Evolutionary conservation across 306 rosid genomes (phyloP), one percentile per base, ranked within the genome.

Genomic region (barrel medic (Medicago truncatula)): DNA sequence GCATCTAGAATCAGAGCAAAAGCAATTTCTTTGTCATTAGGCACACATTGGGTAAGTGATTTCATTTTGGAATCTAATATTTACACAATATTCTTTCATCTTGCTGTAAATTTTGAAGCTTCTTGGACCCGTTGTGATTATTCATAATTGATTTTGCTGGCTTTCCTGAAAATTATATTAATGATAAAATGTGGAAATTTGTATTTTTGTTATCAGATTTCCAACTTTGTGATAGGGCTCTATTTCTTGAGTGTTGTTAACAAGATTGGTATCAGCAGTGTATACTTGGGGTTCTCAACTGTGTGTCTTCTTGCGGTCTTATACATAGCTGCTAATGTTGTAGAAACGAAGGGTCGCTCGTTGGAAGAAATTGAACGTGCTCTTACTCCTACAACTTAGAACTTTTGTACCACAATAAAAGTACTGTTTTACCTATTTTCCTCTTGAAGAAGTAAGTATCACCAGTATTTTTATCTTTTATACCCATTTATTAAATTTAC

Each of bases 1-100:
- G 87, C 97, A 61, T 90, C 97, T 12, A 93, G 98, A 88, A 90
- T 93, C 82, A 85, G 98, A 81, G 98, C 98, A 7, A 93, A 93
- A 81, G 97, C 97, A 38, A 87, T 93, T 82, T 76, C 98, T 76
- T 62, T 93, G 79, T 89, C 98, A 76, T 60, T 93, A 81, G 95
- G 97, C 85, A 90, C 87, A 58, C 98, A 93, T 81, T 93, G 98
- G 98, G 98, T 93, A 75, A 83, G 91, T 73, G 18, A 69, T 31
- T 75, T 65, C 64, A 36, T 28, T 53, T 4, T 46, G 2, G 23
- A 41, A 54, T 54, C 31, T 60, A 41, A 16, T 21, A 6, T 63
- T 63, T 61, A 21, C 66, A 11, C 13, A 3, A n/a, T 50, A 62
- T 62, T 8, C 38, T 58, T 11, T 46, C 4, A 21, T 23, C 14